Percentiles rank a stretch among this genome's conserved stretches.
These are phyloP conservation scores for Gossypium davidsonii DNA, from an alignment of 441 rosid genomes.

Conservation along the genomic window DNA sequence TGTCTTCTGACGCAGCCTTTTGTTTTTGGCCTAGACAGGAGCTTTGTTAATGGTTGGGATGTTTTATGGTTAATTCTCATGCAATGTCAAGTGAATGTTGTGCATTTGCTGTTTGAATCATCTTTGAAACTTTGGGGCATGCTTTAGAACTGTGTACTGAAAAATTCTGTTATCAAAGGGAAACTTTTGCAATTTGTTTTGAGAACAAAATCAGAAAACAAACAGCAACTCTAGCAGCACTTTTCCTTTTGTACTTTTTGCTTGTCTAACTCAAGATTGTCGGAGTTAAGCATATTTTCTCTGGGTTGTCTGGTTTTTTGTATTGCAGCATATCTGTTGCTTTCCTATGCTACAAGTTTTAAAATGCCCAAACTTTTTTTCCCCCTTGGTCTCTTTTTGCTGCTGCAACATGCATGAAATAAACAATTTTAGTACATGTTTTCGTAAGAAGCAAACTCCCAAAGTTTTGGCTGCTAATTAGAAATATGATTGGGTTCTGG, in stretches of 20 bases:
- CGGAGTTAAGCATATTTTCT: slow-evolving; percentile 4
- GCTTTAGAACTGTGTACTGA: neutral
- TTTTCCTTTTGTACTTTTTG: neutral
- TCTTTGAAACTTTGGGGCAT: slow-evolving; percentile 2
- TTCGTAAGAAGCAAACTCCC: neutral
- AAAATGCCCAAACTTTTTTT: neutral
- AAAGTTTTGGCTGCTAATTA: neutral
- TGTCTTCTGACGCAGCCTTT: neutral
- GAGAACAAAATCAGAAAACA: slow-evolving; percentile 7
- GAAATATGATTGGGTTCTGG: neutral
- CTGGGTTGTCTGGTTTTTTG: neutral
- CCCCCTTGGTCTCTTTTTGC: neutral
- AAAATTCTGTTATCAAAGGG: neutral
- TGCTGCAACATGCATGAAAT: neutral
- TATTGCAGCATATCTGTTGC: neutral
- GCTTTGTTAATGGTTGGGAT: neutral
- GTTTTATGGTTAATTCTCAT: neutral
- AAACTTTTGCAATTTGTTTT: neutral
- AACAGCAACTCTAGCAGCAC: neutral
- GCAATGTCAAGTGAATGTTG: slow-evolving; percentile 1
- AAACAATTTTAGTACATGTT: neutral
- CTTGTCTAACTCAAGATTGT: slow-evolving; percentile 1
- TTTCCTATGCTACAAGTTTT: neutral
- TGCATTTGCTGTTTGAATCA: slow-evolving; percentile 1
- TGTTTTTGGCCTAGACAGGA: neutral